These are phyloP conservation scores for Schizochytrium sp. DNA, from an alignment of 108 stramenopile species.

Conservation along the genomic window DNA sequence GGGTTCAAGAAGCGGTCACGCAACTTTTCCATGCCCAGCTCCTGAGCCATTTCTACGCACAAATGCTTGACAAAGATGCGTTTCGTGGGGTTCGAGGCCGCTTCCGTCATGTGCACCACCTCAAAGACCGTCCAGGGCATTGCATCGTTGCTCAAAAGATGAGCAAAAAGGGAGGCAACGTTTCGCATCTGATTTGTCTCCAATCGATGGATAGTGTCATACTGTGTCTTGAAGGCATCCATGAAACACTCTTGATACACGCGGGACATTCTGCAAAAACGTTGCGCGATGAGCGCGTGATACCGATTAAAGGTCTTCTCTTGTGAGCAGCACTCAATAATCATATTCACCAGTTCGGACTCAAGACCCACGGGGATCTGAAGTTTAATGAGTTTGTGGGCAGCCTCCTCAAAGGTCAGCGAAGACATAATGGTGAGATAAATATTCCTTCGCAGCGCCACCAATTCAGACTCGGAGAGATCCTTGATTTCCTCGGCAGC, in stretches of 20 bases:
- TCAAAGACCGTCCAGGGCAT: conserved; percentile 88
- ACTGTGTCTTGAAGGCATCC: conserved; percentile 69
- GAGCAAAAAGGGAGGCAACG: conserved; percentile 97
- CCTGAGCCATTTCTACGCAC: conserved; percentile 87
- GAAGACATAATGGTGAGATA: conserved; percentile 98
- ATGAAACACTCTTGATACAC: conserved; percentile 81
- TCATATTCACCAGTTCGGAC: conserved; percentile 59
- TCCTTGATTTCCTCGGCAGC: background rate
- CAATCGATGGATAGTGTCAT: conserved; percentile 84
- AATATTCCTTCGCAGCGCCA: conserved; percentile 89
- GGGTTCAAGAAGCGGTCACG: conserved; percentile 64
- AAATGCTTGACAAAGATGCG: conserved; percentile 98
- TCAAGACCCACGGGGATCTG: conserved; percentile 73
- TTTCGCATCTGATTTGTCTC: conserved; percentile 98
- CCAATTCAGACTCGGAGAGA: conserved; percentile 66
- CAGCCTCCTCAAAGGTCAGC: conserved; percentile 92
- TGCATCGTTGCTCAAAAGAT: conserved; percentile 88
- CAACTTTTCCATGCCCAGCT: conserved; percentile 79
- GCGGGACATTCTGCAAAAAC: conserved; percentile 81
- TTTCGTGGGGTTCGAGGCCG: conserved; percentile 87
- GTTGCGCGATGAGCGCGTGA: conserved; percentile 82
- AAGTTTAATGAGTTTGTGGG: conserved; percentile 92
- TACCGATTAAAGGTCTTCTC: conserved; percentile 88
- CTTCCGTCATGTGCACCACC: conserved; percentile 80
- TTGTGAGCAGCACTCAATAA: conserved; percentile 95